A percentile compares a stretch with the other conserved stretches of the same genome.
Evolutionary conservation across 345 rosid genomes (phyloP).

Genomic region (Ricinus communis): DNA sequence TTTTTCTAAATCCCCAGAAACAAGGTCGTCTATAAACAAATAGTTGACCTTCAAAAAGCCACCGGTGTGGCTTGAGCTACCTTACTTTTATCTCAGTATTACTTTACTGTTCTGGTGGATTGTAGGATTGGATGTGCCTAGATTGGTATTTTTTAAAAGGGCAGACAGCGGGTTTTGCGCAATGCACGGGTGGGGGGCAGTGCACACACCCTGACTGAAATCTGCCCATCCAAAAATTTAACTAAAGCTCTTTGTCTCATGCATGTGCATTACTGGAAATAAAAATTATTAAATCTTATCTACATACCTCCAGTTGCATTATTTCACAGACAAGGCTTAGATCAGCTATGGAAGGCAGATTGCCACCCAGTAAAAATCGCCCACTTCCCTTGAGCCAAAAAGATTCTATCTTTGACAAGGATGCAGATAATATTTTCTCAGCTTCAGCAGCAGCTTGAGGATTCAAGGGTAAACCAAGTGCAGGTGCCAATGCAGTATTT

Average conservation of each 20-base stretch:
- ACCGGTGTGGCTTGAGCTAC: too few species aligned
- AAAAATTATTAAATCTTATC: neutral
- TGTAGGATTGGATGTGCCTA: too few species aligned
- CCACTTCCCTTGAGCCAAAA: slow-evolving; percentile 77
- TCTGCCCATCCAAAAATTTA: too few species aligned
- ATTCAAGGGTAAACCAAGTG: slow-evolving; percentile 51
- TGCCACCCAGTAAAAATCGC: slow-evolving; percentile 62
- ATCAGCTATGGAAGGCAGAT: slow-evolving; percentile 85
- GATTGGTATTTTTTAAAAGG: too few species aligned
- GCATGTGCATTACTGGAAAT: too few species aligned
- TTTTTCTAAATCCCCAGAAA: neutral
- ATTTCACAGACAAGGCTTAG: slow-evolving; percentile 80
- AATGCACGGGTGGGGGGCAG: too few species aligned
- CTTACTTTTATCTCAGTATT: too few species aligned
- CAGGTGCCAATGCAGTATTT: slow-evolving; percentile 51
- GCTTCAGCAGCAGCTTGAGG: slow-evolving; percentile 64
- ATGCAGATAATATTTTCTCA: slow-evolving; percentile 49
- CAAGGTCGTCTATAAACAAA: neutral
- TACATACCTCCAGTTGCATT: slow-evolving; percentile 71
- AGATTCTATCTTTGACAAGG: slow-evolving; percentile 62
- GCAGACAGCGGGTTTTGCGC: too few species aligned
- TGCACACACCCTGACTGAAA: too few species aligned
- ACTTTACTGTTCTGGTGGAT: too few species aligned
- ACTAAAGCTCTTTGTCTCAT: too few species aligned
- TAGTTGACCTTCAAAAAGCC: too few species aligned